Conservation (phyloP, 2,329 filamentous ascomycete species). For the Colletotrichum tabaci region DNA sequence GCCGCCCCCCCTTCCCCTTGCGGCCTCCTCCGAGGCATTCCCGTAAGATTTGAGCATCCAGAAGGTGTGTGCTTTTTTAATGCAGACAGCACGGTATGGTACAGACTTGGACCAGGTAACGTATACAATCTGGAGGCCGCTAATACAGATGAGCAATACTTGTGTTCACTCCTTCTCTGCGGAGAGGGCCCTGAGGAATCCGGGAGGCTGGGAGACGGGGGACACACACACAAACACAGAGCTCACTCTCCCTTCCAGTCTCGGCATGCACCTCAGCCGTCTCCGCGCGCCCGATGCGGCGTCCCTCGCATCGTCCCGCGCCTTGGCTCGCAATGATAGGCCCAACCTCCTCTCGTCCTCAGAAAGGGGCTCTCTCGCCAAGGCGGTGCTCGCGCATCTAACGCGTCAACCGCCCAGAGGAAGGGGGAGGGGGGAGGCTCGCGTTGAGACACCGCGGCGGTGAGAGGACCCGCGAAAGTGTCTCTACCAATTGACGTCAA, state of each 20-base stretch:
- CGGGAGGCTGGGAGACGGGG: background rate
- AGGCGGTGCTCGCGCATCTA: background rate
- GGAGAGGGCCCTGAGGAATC: background rate
- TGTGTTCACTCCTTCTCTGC: background rate
- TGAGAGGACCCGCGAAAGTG: too few relatives aligned
- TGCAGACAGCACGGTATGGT: too few relatives aligned
- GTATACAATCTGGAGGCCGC: background rate
- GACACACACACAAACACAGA: background rate
- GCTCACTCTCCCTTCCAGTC: background rate
- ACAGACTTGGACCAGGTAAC: background rate
- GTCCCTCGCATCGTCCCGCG: conserved; percentile 9
- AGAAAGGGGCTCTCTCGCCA: too few relatives aligned
- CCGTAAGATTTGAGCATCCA: background rate
- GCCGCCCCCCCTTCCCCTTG: background rate
- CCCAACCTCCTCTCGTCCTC: background rate
- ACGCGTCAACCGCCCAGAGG: background rate
- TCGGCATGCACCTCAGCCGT: background rate
- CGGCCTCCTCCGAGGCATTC: background rate
- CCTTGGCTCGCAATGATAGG: conserved; percentile 16
- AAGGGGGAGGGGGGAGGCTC: background rate
- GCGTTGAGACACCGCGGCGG: too few relatives aligned
- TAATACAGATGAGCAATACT: background rate
- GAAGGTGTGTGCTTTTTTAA: too few relatives aligned
- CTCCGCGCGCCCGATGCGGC: conserved; percentile 4
- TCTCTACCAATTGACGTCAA: conserved; percentile 3